phyloP scores from a whole-genome alignment of 1,284 basidiomycete genomes.

The Mrakiaceae sp. region DNA sequence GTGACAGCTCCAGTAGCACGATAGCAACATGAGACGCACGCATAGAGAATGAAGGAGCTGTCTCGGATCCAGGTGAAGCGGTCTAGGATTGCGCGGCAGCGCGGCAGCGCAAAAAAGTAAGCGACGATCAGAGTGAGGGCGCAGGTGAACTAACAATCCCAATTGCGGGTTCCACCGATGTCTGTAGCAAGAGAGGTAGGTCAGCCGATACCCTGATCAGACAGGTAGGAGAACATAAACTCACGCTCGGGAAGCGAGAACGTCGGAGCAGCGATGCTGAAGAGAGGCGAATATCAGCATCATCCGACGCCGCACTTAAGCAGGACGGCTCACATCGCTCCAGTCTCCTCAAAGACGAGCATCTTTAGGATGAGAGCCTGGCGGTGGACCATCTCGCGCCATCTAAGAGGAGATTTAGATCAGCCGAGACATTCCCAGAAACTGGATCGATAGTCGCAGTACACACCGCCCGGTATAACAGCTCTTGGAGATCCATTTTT shows the following conservation, averaged over 20 bases:
- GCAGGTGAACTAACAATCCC: slow-evolving; percentile 31
- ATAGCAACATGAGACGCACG: not conserved
- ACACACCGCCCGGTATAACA: slow-evolving; percentile 11
- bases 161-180: slow-evolving; percentile 50
- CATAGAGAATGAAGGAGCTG: slow-evolving; percentile 64
- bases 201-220: no score
- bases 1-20: not conserved
- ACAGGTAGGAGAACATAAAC: no score
- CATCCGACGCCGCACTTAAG: slow-evolving; percentile 39
- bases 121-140: slow-evolving; percentile 61
- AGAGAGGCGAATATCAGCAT: slow-evolving; percentile 19
- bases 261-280: slow-evolving; percentile 68
- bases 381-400: slow-evolving; percentile 81
- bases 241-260: slow-evolving; percentile 73
- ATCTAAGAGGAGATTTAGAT: slow-evolving; percentile 35
- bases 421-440: no score
- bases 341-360: slow-evolving; percentile 52
- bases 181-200: slow-evolving; percentile 21
- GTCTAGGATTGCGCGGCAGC: not conserved
- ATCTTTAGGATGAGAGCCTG: slow-evolving; percentile 76
- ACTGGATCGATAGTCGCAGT: no score
- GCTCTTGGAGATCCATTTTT: slow-evolving; percentile 59
- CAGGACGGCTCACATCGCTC: slow-evolving; percentile 50
- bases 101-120: not conserved
- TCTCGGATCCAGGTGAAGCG: slow-evolving; percentile 57